phyloP scores from a whole-genome alignment of 352 stramenopile species.

The Globisporangium yorkense region DNA sequence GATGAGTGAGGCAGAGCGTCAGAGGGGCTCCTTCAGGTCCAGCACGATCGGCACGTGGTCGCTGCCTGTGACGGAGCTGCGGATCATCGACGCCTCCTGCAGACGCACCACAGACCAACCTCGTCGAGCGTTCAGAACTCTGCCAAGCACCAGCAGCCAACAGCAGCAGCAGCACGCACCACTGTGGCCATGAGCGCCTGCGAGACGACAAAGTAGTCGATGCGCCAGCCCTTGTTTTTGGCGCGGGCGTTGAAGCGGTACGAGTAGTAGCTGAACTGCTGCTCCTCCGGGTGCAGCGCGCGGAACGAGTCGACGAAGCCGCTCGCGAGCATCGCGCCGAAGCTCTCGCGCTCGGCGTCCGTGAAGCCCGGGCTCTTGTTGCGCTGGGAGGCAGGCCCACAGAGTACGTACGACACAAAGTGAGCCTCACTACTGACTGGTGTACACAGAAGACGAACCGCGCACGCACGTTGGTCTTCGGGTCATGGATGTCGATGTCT shows the following conservation, averaged over 20 bases:
- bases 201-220: constrained; percentile 84
- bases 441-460: neutral
- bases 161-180: constrained; percentile 27
- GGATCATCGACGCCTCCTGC: constrained; percentile 55
- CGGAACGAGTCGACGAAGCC: constrained; percentile 79
- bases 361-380: constrained; percentile 80
- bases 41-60: constrained; percentile 78
- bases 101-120: too few species aligned
- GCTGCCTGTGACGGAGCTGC: constrained; percentile 54
- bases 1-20: neutral
- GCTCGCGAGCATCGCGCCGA: constrained; percentile 42
- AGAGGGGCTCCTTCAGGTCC: constrained; percentile 30
- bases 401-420: too few species aligned
- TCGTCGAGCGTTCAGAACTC: too few species aligned
- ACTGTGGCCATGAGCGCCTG: constrained; percentile 46
- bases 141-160: too few species aligned
- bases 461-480: constrained; percentile 58
- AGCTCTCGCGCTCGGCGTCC: constrained; percentile 74
- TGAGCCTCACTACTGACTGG: too few species aligned
- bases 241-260: constrained; percentile 73
- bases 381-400: constrained; percentile 15
- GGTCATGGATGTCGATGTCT: constrained; percentile 87
- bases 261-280: constrained; percentile 77
- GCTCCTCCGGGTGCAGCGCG: constrained; percentile 48
- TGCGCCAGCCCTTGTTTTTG: constrained; percentile 85